Evolutionary conservation across 2,329 filamentous ascomycete species (phyloP).

Genomic region (Coleophoma eucalyptorum): DNA sequence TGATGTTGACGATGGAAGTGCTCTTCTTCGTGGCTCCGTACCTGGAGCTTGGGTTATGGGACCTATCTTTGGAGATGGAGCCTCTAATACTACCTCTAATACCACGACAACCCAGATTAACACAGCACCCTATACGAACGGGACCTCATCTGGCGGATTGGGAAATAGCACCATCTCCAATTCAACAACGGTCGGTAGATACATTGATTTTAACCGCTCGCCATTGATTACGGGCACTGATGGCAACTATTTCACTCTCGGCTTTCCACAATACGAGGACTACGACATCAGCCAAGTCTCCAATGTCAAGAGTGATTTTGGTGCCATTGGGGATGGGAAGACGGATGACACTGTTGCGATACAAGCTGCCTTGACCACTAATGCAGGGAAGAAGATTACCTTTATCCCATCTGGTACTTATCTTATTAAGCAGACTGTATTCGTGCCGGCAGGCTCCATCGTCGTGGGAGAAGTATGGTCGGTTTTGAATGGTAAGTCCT

Average conservation of each 20-base stretch:
- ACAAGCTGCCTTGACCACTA: constrained; percentile 3
- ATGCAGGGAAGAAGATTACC: constrained; percentile 31
- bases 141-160: background rate
- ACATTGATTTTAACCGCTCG: background rate
- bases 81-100: background rate
- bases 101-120: background rate
- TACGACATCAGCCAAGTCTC: constrained; percentile 35
- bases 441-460: constrained; percentile 41
- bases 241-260: constrained; percentile 35
- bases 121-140: background rate
- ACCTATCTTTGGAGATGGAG: background rate
- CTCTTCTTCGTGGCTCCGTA: background rate
- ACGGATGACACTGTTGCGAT: constrained; percentile 6
- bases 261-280: constrained; percentile 37
- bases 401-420: constrained; percentile 40
- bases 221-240: constrained; percentile 26
- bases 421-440: constrained; percentile 39
- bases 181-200: background rate
- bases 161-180: background rate
- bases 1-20: background rate
- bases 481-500: constrained; percentile 35
- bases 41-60: background rate
- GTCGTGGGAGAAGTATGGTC: constrained; percentile 53
- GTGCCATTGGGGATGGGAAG: constrained; percentile 7
- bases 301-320: constrained; percentile 38